Percentiles rank a stretch among this genome's conserved stretches.
Evolutionary conservation across 2,329 filamentous ascomycete species (phyloP).

Genomic region (Blastomyces parvus): DNA sequence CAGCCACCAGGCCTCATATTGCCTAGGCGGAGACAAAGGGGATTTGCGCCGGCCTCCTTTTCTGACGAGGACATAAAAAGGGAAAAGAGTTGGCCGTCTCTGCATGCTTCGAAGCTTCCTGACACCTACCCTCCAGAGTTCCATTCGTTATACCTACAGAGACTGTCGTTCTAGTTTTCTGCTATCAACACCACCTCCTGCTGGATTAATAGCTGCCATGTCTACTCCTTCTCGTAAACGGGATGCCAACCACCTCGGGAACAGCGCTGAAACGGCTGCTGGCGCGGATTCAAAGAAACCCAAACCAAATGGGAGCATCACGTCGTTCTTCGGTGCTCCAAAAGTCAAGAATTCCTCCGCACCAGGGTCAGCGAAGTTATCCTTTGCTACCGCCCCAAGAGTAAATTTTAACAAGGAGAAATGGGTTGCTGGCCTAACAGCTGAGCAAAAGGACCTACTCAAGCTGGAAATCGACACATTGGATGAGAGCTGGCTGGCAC

Average conservation of each 20-base stretch:
- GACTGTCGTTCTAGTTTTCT: background rate
- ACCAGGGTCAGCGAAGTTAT: constrained; percentile 18
- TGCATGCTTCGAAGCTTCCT: constrained; percentile 1
- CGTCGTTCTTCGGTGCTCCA: constrained; percentile 74
- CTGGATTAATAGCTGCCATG: background rate
- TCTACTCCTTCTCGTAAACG: background rate
- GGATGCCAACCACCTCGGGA: background rate
- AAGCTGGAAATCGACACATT: constrained; percentile 86
- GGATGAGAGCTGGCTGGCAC: constrained; percentile 81
- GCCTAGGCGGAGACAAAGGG: background rate
- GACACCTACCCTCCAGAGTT: background rate
- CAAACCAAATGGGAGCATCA: constrained; percentile 69
- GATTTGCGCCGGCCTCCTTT: background rate
- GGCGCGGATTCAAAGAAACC: constrained; percentile 54
- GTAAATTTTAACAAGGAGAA: constrained; percentile 75
- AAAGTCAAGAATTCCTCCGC: constrained; percentile 36
- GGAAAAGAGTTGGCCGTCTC: background rate
- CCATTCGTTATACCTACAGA: background rate
- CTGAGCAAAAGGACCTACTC: constrained; percentile 73
- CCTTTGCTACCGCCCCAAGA: constrained; percentile 15
- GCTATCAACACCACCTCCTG: background rate
- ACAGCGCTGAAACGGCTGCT: background rate
- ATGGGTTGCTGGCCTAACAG: constrained; percentile 71
- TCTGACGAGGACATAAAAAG: background rate
- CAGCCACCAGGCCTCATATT: background rate